phyloP scores from a whole-genome alignment of 2,329 filamentous ascomycete genomes.

The Colletotrichum shisoi region DNA sequence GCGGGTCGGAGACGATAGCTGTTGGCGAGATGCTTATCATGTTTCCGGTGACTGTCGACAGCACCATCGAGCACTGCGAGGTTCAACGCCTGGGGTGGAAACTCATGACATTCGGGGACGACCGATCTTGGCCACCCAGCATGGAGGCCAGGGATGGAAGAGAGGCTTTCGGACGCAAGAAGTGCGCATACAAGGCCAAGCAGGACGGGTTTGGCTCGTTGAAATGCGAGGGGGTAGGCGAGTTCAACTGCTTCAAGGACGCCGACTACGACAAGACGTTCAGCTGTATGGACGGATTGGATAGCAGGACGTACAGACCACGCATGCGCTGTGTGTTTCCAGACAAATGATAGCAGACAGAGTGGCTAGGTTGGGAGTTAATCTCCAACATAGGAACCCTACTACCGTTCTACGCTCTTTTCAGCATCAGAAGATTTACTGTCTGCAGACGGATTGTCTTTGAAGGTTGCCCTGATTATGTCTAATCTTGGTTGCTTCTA shows the following conservation, averaged over 20 bases:
- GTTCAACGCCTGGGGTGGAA: not conserved
- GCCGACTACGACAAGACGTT: not conserved
- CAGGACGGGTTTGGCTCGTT: not conserved
- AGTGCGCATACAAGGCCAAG: not conserved
- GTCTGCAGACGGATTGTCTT: too few species aligned
- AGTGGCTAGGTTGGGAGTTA: too few species aligned
- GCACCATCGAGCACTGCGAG: not conserved
- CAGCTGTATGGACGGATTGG: not conserved
- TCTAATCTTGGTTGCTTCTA: too few species aligned
- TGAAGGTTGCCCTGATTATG: too few species aligned
- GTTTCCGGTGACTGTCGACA: not conserved
- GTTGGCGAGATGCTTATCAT: not conserved
- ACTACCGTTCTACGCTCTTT: too few species aligned
- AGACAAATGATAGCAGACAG: not conserved
- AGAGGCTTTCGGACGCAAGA: not conserved
- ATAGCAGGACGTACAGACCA: not conserved
- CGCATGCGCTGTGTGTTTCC: constrained; percentile 2
- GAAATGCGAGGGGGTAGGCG: not conserved
- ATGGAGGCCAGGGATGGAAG: not conserved
- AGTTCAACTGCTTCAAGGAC: not conserved
- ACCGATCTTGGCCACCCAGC: not conserved
- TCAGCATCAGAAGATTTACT: not conserved
- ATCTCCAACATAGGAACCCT: too few species aligned
- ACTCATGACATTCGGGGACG: not conserved
- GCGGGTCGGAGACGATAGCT: not conserved